Evolutionary conservation across 805 yeast genomes (phyloP).

Genomic region (Wickerhamomyces queroliae): DNA sequence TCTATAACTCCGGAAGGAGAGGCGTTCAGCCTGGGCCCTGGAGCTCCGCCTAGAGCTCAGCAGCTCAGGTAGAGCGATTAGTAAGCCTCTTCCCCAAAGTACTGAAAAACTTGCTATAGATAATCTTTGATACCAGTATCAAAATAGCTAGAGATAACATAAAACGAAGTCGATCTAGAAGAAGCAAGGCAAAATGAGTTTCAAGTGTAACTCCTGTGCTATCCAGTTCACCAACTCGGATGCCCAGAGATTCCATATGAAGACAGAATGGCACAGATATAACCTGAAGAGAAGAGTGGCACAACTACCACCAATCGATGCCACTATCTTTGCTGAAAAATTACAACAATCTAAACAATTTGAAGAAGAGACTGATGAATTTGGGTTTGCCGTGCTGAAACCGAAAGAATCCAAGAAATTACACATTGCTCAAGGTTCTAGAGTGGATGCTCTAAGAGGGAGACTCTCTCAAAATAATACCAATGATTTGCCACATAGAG

Average conservation of each 20-base stretch:
- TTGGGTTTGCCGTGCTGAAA: conserved; percentile 31
- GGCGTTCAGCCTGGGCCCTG: no score
- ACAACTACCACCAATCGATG: conserved; percentile 63
- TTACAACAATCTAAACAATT: conserved; percentile 26
- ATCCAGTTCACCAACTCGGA: conserved; percentile 78
- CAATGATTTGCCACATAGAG: conserved; percentile 22
- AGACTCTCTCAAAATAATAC: conserved; percentile 12
- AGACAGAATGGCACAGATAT: conserved; percentile 97
- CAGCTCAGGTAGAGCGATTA: neutral
- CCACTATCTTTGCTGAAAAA: conserved; percentile 40
- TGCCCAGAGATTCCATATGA: conserved; percentile 89
- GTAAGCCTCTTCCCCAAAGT: neutral
- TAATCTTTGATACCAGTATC: neutral
- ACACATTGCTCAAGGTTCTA: conserved; percentile 8
- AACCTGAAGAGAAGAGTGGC: conserved; percentile 93
- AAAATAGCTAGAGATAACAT: neutral
- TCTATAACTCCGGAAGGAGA: no score
- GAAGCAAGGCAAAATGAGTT: no score
- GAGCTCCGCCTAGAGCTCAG: no score
- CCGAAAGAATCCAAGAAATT: conserved; percentile 14
- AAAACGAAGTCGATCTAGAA: conserved; percentile 15
- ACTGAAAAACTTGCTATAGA: neutral
- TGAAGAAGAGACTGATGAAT: conserved; percentile 32
- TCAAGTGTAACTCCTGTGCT: conserved; percentile 87
- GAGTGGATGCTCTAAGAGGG: conserved; percentile 19